Conservation (phyloP, 768 basidiomycete species). For the Cystobasidium onofrii region DNA sequence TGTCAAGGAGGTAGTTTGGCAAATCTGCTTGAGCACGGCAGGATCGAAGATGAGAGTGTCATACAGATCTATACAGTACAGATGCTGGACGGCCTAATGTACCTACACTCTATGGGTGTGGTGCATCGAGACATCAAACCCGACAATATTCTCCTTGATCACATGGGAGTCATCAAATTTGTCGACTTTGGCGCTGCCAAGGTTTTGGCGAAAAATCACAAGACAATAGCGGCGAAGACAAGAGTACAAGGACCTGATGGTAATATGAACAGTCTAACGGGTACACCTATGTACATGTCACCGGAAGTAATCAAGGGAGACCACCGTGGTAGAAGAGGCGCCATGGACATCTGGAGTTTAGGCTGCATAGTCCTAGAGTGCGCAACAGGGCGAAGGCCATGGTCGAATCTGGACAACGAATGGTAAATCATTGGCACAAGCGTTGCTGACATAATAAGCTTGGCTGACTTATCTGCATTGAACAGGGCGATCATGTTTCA, state of each 20-base stretch:
- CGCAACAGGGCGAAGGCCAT: conserved; percentile 92
- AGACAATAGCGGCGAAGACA: conserved; percentile 55
- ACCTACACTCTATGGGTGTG: conserved; percentile 84
- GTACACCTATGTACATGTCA: conserved; percentile 99
- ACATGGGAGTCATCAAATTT: conserved; percentile 84
- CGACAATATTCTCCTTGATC: conserved; percentile 89
- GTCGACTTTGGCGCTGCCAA: conserved; percentile 98
- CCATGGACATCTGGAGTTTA: conserved; percentile 94
- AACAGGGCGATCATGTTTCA: conserved; percentile 99
- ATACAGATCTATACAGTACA: conserved; percentile 93
- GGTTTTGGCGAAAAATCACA: conserved; percentile 77
- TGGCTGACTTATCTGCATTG: conserved; percentile 3
- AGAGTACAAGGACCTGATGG: conserved; percentile 29
- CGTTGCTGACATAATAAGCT: not conserved
- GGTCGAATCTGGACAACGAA: conserved; percentile 98
- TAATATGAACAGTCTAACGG: conserved; percentile 74
- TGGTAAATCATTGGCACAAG: conserved; percentile 55
- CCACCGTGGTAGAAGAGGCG: conserved; percentile 73
- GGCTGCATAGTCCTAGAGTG: conserved; percentile 97
- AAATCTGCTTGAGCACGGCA: conserved; percentile 76
- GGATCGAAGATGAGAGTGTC: conserved; percentile 93
- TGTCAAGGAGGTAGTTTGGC: conserved; percentile 93
- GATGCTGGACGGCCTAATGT: conserved; percentile 87
- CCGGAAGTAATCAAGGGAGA: conserved; percentile 97
- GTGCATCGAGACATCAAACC: conserved; percentile 97